These are phyloP conservation scores for Lecanicillium sp. DNA, from an alignment of 2,329 filamentous ascomycete species.

Conservation along the genomic window DNA sequence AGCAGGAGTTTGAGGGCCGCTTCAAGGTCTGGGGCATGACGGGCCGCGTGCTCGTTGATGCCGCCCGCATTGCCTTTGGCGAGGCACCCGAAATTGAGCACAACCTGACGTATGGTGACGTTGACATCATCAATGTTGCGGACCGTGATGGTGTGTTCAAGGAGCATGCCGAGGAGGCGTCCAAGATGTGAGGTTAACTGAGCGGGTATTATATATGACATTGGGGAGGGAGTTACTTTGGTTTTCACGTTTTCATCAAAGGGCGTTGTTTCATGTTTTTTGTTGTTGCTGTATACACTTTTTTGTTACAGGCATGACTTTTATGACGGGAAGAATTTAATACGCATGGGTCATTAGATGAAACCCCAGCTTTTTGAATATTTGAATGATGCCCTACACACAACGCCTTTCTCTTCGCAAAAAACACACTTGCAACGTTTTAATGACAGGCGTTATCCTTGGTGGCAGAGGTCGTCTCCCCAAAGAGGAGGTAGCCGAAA, in stretches of 20 bases:
- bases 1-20: conserved; percentile 39
- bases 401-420: no score
- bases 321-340: not conserved
- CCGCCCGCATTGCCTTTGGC: conserved; percentile 74
- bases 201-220: no score
- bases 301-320: no score
- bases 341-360: not conserved
- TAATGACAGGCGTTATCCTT: conserved; percentile 92
- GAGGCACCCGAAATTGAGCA: conserved; percentile 79
- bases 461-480: conserved; percentile 57
- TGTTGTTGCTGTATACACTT: no score
- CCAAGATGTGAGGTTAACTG: conserved; percentile 18
- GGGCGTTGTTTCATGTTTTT: no score
- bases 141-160: conserved; percentile 38
- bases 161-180: conserved; percentile 24
- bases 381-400: no score
- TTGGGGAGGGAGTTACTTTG: no score
- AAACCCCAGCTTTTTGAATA: no score
- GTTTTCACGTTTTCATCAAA: no score
- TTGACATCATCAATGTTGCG: conserved; percentile 39
- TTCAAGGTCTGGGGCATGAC: conserved; percentile 97
- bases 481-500: conserved; percentile 78
- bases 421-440: no score
- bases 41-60: conserved; percentile 80
- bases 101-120: conserved; percentile 45